Evolutionary conservation across 2,329 filamentous ascomycete genomes (phyloP).

Genomic region (Sphaceloma murrayae): DNA sequence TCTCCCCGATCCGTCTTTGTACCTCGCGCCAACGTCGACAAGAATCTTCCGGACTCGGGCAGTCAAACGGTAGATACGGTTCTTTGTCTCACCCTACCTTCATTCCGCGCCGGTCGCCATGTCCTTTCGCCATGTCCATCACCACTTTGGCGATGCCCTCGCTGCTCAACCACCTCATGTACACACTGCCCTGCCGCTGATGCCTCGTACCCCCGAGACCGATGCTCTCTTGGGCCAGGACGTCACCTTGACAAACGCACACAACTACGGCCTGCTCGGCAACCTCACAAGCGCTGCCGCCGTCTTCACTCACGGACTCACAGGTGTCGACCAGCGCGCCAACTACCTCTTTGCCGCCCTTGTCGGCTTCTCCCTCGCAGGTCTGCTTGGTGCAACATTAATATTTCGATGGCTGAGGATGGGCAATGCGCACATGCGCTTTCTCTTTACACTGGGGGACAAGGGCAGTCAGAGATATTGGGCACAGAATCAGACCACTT

Average conservation of each 20-base stretch:
- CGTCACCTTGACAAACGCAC: slow-evolving; percentile 7
- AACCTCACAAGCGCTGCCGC: slow-evolving; percentile 18
- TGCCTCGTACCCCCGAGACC: slow-evolving; percentile 12
- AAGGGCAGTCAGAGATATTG: slow-evolving; percentile 37
- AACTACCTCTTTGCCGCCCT: slow-evolving; percentile 41
- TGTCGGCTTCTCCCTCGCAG: slow-evolving; percentile 32
- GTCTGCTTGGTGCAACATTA: slow-evolving; percentile 31
- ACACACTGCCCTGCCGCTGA: slow-evolving; percentile 8
- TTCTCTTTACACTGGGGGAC: slow-evolving; percentile 37
- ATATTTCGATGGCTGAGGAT: slow-evolving; percentile 35
- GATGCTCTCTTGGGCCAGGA: slow-evolving; percentile 1
- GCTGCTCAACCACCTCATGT: slow-evolving; percentile 13
- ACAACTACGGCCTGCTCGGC: slow-evolving; percentile 18
- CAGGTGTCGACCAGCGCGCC: slow-evolving; percentile 38
- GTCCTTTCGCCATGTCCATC: slow-evolving; percentile 19
- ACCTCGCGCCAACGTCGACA: slow-evolving; percentile 6
- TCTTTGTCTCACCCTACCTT: slow-evolving; percentile 14
- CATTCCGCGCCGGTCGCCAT: slow-evolving; percentile 19
- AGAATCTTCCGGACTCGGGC: slow-evolving; percentile 17
- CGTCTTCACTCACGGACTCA: slow-evolving; percentile 36
- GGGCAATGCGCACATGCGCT: slow-evolving; percentile 37
- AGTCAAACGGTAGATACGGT: slow-evolving; percentile 12
- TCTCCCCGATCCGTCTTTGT: slow-evolving; percentile 17
- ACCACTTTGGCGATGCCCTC: slow-evolving; percentile 16
- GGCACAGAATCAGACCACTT: slow-evolving; percentile 35